Evolutionary conservation across 2,329 filamentous ascomycete species (phyloP).

Genomic region (Nigrospora oryzae): DNA sequence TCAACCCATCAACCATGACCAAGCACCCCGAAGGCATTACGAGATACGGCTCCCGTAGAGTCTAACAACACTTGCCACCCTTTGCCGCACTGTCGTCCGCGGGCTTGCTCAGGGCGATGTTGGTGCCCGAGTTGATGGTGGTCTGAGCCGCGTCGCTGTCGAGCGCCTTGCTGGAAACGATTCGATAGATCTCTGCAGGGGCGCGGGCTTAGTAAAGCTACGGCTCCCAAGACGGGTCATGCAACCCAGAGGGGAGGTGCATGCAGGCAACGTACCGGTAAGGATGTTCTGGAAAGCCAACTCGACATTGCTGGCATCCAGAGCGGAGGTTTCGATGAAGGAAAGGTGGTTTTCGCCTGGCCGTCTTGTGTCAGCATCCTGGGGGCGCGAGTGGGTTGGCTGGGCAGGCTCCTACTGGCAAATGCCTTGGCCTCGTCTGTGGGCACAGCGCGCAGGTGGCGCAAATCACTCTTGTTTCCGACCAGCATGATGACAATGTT

Average conservation of each 20-base stretch:
- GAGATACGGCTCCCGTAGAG: conserved; percentile 10
- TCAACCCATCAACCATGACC: conserved; percentile 23
- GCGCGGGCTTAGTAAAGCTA: background rate
- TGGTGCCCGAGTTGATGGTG: conserved; percentile 70
- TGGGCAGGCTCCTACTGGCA: conserved; percentile 59
- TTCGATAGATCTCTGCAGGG: conserved; percentile 91
- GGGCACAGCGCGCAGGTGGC: conserved; percentile 90
- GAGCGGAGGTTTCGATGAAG: conserved; percentile 97
- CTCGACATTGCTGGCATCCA: conserved; percentile 98
- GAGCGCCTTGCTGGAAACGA: conserved; percentile 95
- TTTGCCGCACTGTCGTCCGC: conserved; percentile 69
- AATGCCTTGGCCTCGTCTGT: conserved; percentile 98
- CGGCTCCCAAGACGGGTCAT: conserved; percentile 4
- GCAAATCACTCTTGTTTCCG: conserved; percentile 99
- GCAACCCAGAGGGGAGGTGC: background rate
- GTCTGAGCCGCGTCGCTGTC: conserved; percentile 78
- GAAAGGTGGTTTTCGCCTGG: conserved; percentile 94
- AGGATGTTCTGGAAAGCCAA: conserved; percentile 99
- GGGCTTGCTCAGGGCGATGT: conserved; percentile 81
- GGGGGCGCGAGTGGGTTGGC: conserved; percentile 4
- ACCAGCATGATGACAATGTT: conserved; percentile 99
- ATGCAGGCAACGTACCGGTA: conserved; percentile 60
- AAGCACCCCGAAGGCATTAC: conserved; percentile 12
- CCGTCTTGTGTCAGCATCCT: conserved; percentile 16
- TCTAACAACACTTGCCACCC: conserved; percentile 74